Evolutionary conservation across 768 basidiomycete species (phyloP), one percentile per base, ranked within the genome.

Genomic region (Royoungia palumana): DNA sequence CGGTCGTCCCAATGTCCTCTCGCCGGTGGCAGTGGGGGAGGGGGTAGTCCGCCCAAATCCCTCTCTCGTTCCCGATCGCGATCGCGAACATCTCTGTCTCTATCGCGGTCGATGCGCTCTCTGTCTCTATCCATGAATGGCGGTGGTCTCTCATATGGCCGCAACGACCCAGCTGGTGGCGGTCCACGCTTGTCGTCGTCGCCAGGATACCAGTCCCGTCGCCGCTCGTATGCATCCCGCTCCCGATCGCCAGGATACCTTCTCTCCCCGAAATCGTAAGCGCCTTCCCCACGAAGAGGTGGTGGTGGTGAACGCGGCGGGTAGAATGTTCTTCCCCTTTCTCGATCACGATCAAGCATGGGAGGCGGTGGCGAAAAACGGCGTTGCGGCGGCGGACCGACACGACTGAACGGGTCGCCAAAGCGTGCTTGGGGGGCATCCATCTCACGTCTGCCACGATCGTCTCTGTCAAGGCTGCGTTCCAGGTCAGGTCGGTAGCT

Each of bases 401-500:
- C 12, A 4, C 58, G 57, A 44, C 60, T 41, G 17, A 61, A 64
- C n/a, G 63, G 49, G 17, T 73, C 73, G 25, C 64, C 63, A 42
- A 69, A 74, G 5, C 74, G 70, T 5, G 65, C 49, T 16, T 55
- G 52, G 30, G 67, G 63, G 4, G 55, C 35, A 47, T 72, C 70
- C 35, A 71, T 53, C 42, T 71, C 72, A 20, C 73, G 67, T 49
- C 73, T 65, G 49, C 70, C 68, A 41, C 53, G 58, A 36, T 58
- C 59, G 47, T 53, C 56, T 51, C 61, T 62, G 45, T 72, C 41
- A 37, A 68, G 67, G 11, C 41, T 48, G 55, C 71, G 68, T 35
- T 72, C 69, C 52, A 56, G 56, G 27, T 76, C 72, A 21, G 75
- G 66, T 37, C 75, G 68, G 49, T 75, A 77, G 2, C 52, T 49